Evolutionary conservation across 306 rosid genomes (phyloP).

Genomic region (Casuarina cunninghamiana): DNA sequence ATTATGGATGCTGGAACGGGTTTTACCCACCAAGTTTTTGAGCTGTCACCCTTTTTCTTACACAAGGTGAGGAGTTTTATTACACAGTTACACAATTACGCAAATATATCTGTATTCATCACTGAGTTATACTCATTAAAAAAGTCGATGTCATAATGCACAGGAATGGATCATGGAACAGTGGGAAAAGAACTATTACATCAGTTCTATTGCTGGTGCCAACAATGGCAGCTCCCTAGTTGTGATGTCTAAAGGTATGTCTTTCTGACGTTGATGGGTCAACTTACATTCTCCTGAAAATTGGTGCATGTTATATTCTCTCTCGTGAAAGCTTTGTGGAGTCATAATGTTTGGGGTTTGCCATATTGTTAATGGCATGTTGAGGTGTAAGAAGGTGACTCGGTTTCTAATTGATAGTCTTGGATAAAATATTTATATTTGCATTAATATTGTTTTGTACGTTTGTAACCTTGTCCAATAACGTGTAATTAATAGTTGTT

Average conservation of each 20-base stretch:
- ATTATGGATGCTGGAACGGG: conserved; percentile 98
- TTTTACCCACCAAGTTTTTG: conserved; percentile 76
- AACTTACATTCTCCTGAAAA: not conserved
- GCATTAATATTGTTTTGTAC: not conserved
- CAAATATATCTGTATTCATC: not conserved
- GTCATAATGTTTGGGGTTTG: not conserved
- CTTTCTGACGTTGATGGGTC: not conserved
- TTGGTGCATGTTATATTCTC: not conserved
- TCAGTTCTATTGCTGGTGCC: conserved; percentile 66
- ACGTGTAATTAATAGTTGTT: not conserved
- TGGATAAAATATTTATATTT: not conserved
- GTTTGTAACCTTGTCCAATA: not conserved
- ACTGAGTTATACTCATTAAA: not conserved
- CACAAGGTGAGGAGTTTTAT: conserved; percentile 65
- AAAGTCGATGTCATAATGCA: conserved; percentile 6
- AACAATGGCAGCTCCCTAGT: conserved; percentile 69
- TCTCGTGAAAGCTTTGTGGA: not conserved
- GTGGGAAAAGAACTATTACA: conserved; percentile 69
- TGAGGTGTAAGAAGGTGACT: not conserved
- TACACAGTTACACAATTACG: conserved; percentile 6
- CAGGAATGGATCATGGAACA: conserved; percentile 78
- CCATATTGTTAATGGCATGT: not conserved
- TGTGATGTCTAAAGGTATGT: conserved; percentile 66
- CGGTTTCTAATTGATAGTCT: not conserved
- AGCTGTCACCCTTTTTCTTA: conserved; percentile 75